Evolutionary conservation across 2,329 filamentous ascomycete genomes (phyloP), one percentile per base, ranked within the genome.

Genomic region (Dichotomopilus funicola): DNA sequence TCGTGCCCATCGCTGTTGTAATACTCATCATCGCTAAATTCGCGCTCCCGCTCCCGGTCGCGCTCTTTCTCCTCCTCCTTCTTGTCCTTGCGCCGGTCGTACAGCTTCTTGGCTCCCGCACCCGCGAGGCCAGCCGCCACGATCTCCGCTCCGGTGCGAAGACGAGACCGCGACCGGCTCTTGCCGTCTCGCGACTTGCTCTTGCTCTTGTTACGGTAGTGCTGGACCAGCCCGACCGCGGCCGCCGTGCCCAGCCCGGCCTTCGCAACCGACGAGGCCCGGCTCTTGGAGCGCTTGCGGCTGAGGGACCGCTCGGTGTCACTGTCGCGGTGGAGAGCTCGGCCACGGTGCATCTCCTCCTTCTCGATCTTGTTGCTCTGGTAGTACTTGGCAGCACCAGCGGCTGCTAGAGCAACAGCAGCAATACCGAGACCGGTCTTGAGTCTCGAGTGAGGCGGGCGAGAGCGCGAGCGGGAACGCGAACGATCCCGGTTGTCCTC

Each of bases 331-430:
- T 79, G 74, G 36, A 78, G 75, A 62, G 77, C 78, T 45, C 82
- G 78, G 8, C 83, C 83, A 49, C 83, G 78, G 33, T 64, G 71
- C 11, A 75, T 67, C 62, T 85, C 82, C 60, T 84, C 82, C 64
- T 78, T 81, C 45, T 85, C 80, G 45, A 78, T 68, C 64, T 81
- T 83, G 68, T 75, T 80, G 62, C 78, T 76, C 59, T 84, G 78
- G 65, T 81, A 79, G 64, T 84, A 85, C 65, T 85, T 85, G 59
- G 81, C 77, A 5, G 82, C 82, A n/a, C 82, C 83, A 3, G 82
- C 82, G 19, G 83, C 80, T 6, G 82, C 83, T 31, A 86, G 73
- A 12, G 82, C 82, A 27, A 83, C 81, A 8, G 82, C 82, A 7
- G 83, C 83, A 43, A 85, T 74, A 36, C 82, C 83, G 27, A 86